phyloP scores from a whole-genome alignment of 257 asterid species.

The Plantago ovata region DNA sequence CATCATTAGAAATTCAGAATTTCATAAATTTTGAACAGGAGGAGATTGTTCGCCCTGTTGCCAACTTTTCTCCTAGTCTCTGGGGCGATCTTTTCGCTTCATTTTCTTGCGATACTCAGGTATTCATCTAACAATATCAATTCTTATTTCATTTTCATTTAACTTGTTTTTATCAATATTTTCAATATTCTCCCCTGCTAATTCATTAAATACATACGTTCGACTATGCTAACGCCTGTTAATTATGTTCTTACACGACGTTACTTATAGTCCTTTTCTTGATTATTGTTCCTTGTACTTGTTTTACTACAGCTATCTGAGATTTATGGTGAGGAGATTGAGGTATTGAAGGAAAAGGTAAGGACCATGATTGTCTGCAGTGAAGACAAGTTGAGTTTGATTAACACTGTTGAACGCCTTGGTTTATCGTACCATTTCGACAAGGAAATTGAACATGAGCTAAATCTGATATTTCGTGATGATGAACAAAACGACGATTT shows the following conservation, averaged over 20 bases:
- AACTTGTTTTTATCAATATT: too few relatives aligned
- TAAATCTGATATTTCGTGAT: not conserved
- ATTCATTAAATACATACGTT: too few relatives aligned
- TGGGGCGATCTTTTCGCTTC: constrained; percentile 23
- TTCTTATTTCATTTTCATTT: too few relatives aligned
- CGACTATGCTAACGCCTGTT: too few relatives aligned
- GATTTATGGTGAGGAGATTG: not conserved
- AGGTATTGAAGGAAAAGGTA: not conserved
- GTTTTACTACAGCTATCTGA: constrained; percentile 11
- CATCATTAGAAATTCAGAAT: constrained; percentile 3
- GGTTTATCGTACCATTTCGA: constrained; percentile 22
- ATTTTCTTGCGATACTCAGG: constrained; percentile 7
- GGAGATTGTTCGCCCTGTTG: constrained; percentile 12
- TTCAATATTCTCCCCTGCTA: too few relatives aligned
- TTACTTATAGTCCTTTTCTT: too few relatives aligned
- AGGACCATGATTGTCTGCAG: constrained; percentile 1
- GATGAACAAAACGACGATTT: constrained; percentile 3
- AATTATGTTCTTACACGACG: too few relatives aligned
- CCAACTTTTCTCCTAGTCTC: constrained; percentile 15
- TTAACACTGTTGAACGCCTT: constrained; percentile 15
- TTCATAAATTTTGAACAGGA: not conserved
- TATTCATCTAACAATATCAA: not conserved
- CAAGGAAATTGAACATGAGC: constrained; percentile 15
- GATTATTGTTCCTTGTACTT: not conserved
- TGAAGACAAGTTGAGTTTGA: constrained; percentile 7